Conservation (phyloP, 176 grass and related monocot genomes). For the Zoysia pacifica region DNA sequence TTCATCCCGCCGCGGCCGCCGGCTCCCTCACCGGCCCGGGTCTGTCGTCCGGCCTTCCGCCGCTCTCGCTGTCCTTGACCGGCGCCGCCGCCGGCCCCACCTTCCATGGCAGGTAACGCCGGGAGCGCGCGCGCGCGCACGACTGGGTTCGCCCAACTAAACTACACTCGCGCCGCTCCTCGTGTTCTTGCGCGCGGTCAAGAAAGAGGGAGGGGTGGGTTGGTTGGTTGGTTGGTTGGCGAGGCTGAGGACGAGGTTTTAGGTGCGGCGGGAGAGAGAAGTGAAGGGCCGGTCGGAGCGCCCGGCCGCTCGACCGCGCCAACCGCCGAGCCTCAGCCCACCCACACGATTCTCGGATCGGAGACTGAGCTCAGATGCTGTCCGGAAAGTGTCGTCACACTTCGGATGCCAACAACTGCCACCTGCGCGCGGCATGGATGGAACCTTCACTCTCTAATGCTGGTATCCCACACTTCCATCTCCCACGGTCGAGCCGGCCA, state of each 20-base stretch:
- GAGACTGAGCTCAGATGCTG: neutral
- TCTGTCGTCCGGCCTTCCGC: neutral
- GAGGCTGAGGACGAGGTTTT: conserved; percentile 23
- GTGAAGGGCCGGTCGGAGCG: neutral
- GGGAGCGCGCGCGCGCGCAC: neutral
- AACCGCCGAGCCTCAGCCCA: neutral
- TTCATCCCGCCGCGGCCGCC: conserved; percentile 27
- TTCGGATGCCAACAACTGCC: no score
- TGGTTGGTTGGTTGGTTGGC: neutral
- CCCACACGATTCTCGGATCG: neutral
- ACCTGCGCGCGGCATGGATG: no score
- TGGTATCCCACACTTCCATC: no score
- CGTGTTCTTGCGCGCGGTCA: conserved; percentile 44
- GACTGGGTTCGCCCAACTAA: neutral
- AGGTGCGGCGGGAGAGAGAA: neutral
- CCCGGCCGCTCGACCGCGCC: neutral
- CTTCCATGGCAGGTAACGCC: conserved; percentile 30
- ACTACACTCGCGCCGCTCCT: neutral
- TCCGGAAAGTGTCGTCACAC: neutral
- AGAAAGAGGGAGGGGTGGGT: conserved; percentile 11
- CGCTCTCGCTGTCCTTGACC: neutral
- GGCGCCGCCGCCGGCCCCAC: neutral
- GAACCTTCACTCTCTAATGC: no score
- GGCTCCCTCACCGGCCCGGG: neutral
- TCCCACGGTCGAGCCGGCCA: no score